A percentile compares a stretch with the other conserved stretches of the same genome.
Conservation (phyloP, 73 alveolate genomes). For the Loxodes magnus region DNA sequence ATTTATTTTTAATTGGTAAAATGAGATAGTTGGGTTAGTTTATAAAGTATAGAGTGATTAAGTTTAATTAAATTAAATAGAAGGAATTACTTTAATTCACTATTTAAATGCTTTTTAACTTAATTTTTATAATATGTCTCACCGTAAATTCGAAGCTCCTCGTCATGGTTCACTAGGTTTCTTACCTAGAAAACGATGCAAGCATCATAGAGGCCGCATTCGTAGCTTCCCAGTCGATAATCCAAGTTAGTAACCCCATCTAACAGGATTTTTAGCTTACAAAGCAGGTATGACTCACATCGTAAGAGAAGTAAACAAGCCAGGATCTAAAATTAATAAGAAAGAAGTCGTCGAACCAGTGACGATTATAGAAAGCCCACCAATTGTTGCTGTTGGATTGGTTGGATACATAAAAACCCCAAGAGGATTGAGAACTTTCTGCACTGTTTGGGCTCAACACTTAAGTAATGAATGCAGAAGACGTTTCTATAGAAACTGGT, state of each 20-base stretch:
- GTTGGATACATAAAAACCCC: constrained; percentile 99
- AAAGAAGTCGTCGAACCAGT: constrained; percentile 99
- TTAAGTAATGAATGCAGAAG: constrained; percentile 94
- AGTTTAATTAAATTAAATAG: too few species aligned
- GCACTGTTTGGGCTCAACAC: constrained; percentile 98
- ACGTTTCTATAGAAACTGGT: constrained; percentile 98
- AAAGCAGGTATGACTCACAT: constrained; percentile 99
- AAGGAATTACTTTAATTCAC: too few species aligned
- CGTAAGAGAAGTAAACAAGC: constrained; percentile 95
- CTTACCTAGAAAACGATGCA: constrained; percentile 98
- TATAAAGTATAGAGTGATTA: too few species aligned
- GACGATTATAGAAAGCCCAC: constrained; percentile 98
- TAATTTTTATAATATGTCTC: too few species aligned
- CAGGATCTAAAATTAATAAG: constrained; percentile 96
- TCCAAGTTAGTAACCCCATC: constrained; percentile 78
- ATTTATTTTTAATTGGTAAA: too few species aligned
- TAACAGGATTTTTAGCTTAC: constrained; percentile 98
- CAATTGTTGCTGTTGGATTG: constrained; percentile 97
- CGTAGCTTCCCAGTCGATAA: constrained; percentile 98
- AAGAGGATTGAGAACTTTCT: constrained; percentile 97
- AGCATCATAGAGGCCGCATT: constrained; percentile 95
- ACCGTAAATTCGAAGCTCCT: constrained; percentile 98
- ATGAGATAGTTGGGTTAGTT: too few species aligned
- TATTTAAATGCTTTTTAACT: too few species aligned
- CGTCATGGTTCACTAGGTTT: constrained; percentile 99